Conservation (phyloP, 2,329 filamentous ascomycete genomes). For the Corniculantispora saksenae region DNA sequence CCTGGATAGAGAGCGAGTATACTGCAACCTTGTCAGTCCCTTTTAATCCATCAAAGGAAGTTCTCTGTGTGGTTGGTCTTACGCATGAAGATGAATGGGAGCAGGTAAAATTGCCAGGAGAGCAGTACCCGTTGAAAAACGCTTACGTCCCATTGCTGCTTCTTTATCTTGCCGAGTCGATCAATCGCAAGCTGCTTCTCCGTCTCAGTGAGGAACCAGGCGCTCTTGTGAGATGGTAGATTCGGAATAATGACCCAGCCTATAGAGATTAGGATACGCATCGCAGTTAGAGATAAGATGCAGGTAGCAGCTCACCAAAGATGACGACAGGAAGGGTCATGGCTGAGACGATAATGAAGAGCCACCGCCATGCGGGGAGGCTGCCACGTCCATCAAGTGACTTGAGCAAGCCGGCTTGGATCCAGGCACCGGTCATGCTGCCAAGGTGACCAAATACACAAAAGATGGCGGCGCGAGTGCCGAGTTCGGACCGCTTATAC, state of each 20-base stretch:
- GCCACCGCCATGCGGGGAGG: constrained; percentile 43
- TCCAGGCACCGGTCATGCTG: constrained; percentile 47
- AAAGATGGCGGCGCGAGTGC: constrained; percentile 42
- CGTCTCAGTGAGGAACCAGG: constrained; percentile 39
- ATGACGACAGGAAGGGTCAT: constrained; percentile 44
- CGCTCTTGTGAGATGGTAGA: constrained; percentile 41
- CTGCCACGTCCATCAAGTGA: constrained; percentile 34
- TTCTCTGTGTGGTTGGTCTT: constrained; percentile 12
- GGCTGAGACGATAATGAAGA: constrained; percentile 45
- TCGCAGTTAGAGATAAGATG: neutral
- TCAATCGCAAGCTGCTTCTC: constrained; percentile 39
- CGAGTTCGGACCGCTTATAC: constrained; percentile 46
- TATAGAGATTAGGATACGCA: constrained; percentile 18
- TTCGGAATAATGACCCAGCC: constrained; percentile 47
- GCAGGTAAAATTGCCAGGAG: constrained; percentile 48
- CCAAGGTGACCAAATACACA: constrained; percentile 45
- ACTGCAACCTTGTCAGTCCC: constrained; percentile 26
- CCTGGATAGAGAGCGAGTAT: constrained; percentile 46
- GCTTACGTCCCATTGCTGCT: constrained; percentile 20
- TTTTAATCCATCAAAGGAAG: too few species aligned
- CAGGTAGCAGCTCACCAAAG: constrained; percentile 32
- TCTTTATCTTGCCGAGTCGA: constrained; percentile 35
- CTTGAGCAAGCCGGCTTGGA: constrained; percentile 42
- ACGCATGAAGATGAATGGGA: constrained; percentile 48
- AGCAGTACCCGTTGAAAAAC: constrained; percentile 26